phyloP scores from a whole-genome alignment of 78 protist genomes.

The Bodo saltans region DNA sequence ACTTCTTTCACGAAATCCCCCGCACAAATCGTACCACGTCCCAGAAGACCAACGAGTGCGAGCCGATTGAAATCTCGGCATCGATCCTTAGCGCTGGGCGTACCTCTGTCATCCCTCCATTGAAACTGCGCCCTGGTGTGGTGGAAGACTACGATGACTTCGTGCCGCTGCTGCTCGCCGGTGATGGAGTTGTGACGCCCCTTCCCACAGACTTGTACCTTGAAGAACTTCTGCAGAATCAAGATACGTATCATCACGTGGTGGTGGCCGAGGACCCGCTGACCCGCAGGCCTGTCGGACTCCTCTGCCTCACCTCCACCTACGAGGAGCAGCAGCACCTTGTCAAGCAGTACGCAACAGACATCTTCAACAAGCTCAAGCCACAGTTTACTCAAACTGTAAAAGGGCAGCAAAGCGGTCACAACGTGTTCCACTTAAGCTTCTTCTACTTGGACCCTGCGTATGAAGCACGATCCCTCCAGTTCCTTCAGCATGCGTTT shows the following conservation, averaged over 20 bases:
- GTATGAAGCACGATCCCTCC: neutral
- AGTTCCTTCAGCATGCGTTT: slow-evolving; percentile 14
- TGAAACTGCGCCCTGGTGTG: too few relatives aligned
- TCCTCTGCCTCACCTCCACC: neutral
- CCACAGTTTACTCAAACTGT: neutral
- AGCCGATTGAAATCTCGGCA: too few relatives aligned
- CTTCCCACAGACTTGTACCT: slow-evolving; percentile 24
- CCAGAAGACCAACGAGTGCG: too few relatives aligned
- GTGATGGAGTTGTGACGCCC: neutral
- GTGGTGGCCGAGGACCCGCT: slow-evolving; percentile 31
- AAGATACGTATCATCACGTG: neutral
- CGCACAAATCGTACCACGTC: too few relatives aligned
- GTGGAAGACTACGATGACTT: slow-evolving; percentile 39
- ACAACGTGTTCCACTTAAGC: slow-evolving; percentile 5
- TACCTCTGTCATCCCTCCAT: neutral
- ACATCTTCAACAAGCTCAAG: slow-evolving; percentile 13
- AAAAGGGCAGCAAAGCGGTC: neutral
- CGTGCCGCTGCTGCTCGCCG: slow-evolving; percentile 1
- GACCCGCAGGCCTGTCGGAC: neutral
- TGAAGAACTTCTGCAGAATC: slow-evolving; percentile 23
- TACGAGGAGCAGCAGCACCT: neutral
- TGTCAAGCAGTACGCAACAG: slow-evolving; percentile 13
- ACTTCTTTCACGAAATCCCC: too few relatives aligned
- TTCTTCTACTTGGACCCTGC: neutral
- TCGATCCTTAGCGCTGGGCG: too few relatives aligned